A percentile compares a stretch with the other conserved stretches of the same genome.
phyloP scores from a whole-genome alignment of 495 filamentous ascomycete genomes.

The Xanthoparmelia taractica region DNA sequence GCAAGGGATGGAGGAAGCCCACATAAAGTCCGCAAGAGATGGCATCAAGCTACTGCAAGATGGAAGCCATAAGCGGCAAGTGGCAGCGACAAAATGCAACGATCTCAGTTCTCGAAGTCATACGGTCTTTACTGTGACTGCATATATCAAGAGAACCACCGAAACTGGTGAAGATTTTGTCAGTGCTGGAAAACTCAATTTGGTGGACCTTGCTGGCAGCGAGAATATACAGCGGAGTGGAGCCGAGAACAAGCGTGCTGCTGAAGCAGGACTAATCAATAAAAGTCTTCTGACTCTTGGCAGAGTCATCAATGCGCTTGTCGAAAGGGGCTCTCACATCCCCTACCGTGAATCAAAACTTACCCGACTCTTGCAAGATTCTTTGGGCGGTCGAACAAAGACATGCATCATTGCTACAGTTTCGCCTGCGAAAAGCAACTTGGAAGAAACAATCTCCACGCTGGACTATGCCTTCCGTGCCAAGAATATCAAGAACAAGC shows the following conservation, averaged over 20 bases:
- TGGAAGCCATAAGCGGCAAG: constrained; percentile 87
- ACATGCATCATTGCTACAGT: constrained; percentile 98
- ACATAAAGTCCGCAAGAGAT: constrained; percentile 74
- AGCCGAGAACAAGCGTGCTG: constrained; percentile 93
- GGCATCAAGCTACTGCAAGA: constrained; percentile 84
- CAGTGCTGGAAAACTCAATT: constrained; percentile 88
- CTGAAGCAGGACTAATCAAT: constrained; percentile 95
- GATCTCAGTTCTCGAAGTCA: constrained; percentile 93
- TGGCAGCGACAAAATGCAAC: constrained; percentile 97
- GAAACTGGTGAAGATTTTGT: constrained; percentile 86
- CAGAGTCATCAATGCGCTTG: constrained; percentile 93
- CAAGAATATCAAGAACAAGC: constrained; percentile 97
- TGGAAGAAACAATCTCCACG: constrained; percentile 96
- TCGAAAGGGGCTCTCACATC: constrained; percentile 84
- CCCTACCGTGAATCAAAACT: constrained; percentile 96
- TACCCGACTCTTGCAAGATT: constrained; percentile 90
- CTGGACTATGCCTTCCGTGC: constrained; percentile 95
- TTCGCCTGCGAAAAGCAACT: constrained; percentile 85
- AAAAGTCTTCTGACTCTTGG: constrained; percentile 93
- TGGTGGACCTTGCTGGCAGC: constrained; percentile 93
- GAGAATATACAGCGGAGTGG: constrained; percentile 96
- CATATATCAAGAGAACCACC: constrained; percentile 68
- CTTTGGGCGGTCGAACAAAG: constrained; percentile 87
- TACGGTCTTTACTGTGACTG: constrained; percentile 92
- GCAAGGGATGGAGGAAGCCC: constrained; percentile 94